Percentiles rank a stretch among this genome's conserved stretches.
phyloP scores from a whole-genome alignment of 73 alveolate genomes.

The Symbiodinium pilosum region DNA sequence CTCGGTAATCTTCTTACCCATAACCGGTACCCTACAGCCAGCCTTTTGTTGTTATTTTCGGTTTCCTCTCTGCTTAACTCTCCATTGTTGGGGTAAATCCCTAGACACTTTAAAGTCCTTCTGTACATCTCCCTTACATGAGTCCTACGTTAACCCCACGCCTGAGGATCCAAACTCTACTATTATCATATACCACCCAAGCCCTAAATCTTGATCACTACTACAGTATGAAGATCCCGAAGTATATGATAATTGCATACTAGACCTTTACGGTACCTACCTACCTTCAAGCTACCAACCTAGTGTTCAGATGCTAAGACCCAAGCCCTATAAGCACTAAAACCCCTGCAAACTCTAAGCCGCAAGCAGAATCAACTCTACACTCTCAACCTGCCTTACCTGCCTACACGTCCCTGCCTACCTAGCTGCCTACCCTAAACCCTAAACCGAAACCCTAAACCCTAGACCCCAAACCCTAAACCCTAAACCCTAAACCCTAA shows the following conservation, averaged over 20 bases:
- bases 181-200: background rate
- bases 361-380: background rate
- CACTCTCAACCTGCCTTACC: background rate
- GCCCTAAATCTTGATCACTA: background rate
- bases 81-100: too few relatives aligned
- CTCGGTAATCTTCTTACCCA: too few relatives aligned
- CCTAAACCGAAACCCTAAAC: background rate
- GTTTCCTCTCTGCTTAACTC: too few relatives aligned
- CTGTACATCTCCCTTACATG: too few relatives aligned
- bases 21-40: too few relatives aligned
- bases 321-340: background rate
- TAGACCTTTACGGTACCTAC: background rate
- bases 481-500: too few relatives aligned
- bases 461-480: too few relatives aligned
- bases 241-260: too few relatives aligned
- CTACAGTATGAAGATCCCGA: background rate
- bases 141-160: too few relatives aligned
- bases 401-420: background rate
- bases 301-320: background rate
- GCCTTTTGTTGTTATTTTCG: too few relatives aligned
- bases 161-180: too few relatives aligned
- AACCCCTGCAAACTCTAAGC: background rate
- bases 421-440: background rate
- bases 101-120: too few relatives aligned
- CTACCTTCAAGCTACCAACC: background rate